Base-by-base conservation (phyloP, 139 green algal genomes). In the Diplosphaera chodatii region DNA sequence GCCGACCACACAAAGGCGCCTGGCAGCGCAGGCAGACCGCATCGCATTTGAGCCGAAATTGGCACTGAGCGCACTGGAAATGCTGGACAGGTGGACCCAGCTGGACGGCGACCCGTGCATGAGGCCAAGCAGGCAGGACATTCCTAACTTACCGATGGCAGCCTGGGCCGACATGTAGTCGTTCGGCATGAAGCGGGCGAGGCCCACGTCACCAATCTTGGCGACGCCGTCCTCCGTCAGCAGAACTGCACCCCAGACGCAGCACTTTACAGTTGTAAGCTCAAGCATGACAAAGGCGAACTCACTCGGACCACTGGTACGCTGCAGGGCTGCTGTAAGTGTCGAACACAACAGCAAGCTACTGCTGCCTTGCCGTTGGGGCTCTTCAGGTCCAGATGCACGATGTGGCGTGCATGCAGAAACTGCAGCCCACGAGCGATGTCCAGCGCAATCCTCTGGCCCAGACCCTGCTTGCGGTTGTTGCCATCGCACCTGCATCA, bases 181-280 rank as follows among this genome's bases (percentile, higher is more conserved):
- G 1, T 32, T 16, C 3, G 33, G 20, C n/a, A 41, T 21, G 22
- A 32, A n/a, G 31, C 29, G 67, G 1, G 40, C 23, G 68, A 83
- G 82, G 64, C 79, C 76, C 25, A 83, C 74, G 72, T 84, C 79
- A 27, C 64, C 74, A 27, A 84, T 74, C 65, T 84, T 84, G 68
- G 76, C 79, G 28, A 10, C 22, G 4, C 18, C 18, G 27, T 15
- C 28, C 4, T 32, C 59, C 59, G 59, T 80, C 30, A 76, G 73
- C 65, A 86, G 66, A 33, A 86, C 76, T 21, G 40, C 25, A 28
- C n/a, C n/a, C n/a, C n/a, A n/a, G n/a, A n/a, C n/a, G n/a, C n/a
- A n/a, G n/a, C n/a, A n/a, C n/a, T n/a, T n/a, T n/a, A n/a, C n/a
- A n/a, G n/a, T n/a, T n/a, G n/a, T n/a, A n/a, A n/a, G n/a, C n/a